These are phyloP conservation scores for Phaeophleospora eucalypticola DNA, from an alignment of 2,329 filamentous ascomycete species.

Conservation along the genomic window DNA sequence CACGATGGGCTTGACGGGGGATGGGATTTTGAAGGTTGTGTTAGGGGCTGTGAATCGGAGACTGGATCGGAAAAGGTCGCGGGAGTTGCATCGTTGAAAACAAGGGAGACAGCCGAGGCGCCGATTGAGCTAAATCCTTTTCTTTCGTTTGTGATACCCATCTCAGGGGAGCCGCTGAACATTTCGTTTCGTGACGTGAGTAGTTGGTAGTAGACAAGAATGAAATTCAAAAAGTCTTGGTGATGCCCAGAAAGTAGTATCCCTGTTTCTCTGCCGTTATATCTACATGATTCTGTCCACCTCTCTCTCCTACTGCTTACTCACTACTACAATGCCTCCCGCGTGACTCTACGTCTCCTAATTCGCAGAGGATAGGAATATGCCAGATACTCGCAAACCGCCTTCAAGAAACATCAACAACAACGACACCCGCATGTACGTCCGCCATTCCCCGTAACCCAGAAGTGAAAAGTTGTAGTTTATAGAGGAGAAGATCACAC, in stretches of 20 bases:
- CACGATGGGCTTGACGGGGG: slow-evolving; percentile 57
- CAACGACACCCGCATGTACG: neutral
- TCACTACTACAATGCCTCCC: neutral
- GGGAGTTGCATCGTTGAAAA: slow-evolving; percentile 26
- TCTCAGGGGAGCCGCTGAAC: too few relatives aligned
- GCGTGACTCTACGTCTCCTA: neutral
- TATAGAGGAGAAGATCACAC: neutral
- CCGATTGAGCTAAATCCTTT: too few relatives aligned
- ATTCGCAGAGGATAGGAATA: neutral
- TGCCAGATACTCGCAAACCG: neutral
- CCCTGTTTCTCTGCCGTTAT: neutral
- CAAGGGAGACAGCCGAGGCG: neutral
- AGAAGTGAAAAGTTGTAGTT: neutral
- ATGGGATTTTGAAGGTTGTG: slow-evolving; percentile 75
- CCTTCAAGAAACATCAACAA: too few relatives aligned
- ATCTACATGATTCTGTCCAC: neutral
- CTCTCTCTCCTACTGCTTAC: neutral
- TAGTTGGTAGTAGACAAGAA: too few relatives aligned
- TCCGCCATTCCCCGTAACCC: neutral
- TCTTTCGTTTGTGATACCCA: too few relatives aligned
- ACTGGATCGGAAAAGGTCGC: slow-evolving; percentile 50
- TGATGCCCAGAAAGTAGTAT: neutral
- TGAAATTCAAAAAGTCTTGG: neutral
- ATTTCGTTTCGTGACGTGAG: too few relatives aligned
- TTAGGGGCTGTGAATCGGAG: slow-evolving; percentile 70